Base-by-base conservation (phyloP, 2,329 filamentous ascomycete genomes). In the Ophiostoma tasmaniense region DNA sequence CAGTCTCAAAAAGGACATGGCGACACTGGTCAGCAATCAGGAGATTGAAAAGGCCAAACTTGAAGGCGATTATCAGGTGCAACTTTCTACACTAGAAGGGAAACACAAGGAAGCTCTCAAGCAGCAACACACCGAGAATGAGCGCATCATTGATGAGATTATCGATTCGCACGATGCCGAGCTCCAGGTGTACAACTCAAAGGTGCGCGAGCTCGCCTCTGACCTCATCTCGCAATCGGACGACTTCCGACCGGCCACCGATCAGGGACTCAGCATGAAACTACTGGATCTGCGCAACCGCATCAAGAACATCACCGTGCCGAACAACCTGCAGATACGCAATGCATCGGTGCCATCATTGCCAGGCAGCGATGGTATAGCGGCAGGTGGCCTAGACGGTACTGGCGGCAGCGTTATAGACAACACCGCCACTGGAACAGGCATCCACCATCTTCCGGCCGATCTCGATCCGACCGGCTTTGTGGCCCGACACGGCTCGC, bases 221-320 rank as follows among this genome's bases (percentile, higher is more conserved):
- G 73, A 72, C 13, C 68, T 74, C n/a, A 70, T 75, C 30, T 73
- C 73, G 30, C 73, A 73, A 62, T 70, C 71, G 7, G 73, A 75
- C 64, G 74, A 74, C 66, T 75, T 74, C 71, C 70, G 73, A 13
- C 74, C 74, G 0, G 72, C 73, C 11, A 73, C 73, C 0, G 74
- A 75, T 67, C 70, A 74, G 66, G 64, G 68, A 0, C 70, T 75
- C 35, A 71, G 73, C 61, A 55, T 68, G 33, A 71, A 70, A 61
- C 71, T 73, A 37, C 42, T 69, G 13, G 68, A 72, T 14, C 66
- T 75, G 68, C 72, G 73, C 65, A 70, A 72, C 30, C 67, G 66
- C 10, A 69, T 75, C 37, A 69, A 72, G 28, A 72, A 68, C 50
- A 69, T 74, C 13, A 72, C 72, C 10, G 52, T 71, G 20, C 71